Conservation (phyloP, 192 early-diverging fungal species). For the Pilaira anomala region DNA sequence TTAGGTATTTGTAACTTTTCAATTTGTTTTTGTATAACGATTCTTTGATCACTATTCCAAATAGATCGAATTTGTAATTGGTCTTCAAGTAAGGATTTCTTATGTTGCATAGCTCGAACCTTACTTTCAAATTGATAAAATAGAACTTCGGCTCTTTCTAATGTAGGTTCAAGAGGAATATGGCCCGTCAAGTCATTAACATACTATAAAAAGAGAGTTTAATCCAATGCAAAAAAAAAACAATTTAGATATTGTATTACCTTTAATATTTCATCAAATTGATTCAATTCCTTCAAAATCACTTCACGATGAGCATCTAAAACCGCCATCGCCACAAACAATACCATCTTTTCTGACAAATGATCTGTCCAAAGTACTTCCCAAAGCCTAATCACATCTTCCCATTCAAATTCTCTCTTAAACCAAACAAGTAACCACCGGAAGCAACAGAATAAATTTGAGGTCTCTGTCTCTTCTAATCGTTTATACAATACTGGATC, state of each 20-base stretch:
- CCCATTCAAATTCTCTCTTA: conserved; percentile 95
- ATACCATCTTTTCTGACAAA: conserved; percentile 71
- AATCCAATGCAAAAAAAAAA: neutral
- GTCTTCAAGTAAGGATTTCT: conserved; percentile 21
- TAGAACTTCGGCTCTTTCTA: conserved; percentile 71
- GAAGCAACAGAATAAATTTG: conserved; percentile 96
- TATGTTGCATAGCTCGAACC: conserved; percentile 42
- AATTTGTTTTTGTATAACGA: neutral
- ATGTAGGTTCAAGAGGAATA: conserved; percentile 64
- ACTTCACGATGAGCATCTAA: conserved; percentile 76
- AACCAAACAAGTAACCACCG: conserved; percentile 96
- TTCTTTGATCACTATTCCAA: conserved; percentile 26
- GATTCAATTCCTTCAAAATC: conserved; percentile 69
- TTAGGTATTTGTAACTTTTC: neutral
- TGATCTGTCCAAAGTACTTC: conserved; percentile 80
- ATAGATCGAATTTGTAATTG: conserved; percentile 22
- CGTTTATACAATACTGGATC: conserved; percentile 83
- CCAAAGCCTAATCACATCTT: conserved; percentile 82
- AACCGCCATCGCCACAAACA: conserved; percentile 92
- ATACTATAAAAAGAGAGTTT: conserved; percentile 45
- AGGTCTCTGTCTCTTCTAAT: conserved; percentile 64
- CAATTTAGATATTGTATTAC: conserved; percentile 31
- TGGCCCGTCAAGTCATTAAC: conserved; percentile 81
- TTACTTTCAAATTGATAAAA: conserved; percentile 57
- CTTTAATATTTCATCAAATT: conserved; percentile 92